Conservation (phyloP, 257 asterid genomes). For the Solanum dulcamara region DNA sequence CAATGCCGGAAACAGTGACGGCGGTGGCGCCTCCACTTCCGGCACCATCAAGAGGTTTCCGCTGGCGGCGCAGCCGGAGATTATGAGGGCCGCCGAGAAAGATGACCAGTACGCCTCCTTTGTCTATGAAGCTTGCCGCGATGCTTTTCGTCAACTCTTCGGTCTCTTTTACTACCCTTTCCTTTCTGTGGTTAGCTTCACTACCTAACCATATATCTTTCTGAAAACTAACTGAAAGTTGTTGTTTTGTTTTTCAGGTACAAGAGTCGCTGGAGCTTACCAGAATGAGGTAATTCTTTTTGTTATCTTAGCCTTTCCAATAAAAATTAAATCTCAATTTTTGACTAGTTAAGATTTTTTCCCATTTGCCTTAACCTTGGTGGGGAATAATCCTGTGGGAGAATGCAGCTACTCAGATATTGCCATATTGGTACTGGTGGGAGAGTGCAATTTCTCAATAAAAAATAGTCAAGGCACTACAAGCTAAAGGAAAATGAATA, state of each 20-base stretch:
- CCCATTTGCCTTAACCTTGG: too few relatives aligned
- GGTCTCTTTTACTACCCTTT: constrained; percentile 10
- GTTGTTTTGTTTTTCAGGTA: constrained; percentile 39
- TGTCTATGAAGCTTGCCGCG: constrained; percentile 95
- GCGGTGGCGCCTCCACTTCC: constrained; percentile 3
- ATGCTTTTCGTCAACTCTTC: constrained; percentile 94
- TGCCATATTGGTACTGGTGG: too few relatives aligned
- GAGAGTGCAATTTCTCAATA: too few relatives aligned
- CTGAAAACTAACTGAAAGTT: neutral
- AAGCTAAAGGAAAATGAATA: too few relatives aligned
- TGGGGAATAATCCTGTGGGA: too few relatives aligned
- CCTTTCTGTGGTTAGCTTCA: neutral
- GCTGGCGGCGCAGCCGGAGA: constrained; percentile 88
- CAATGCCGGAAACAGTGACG: constrained; percentile 26
- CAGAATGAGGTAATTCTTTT: constrained; percentile 71
- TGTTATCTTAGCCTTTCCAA: too few relatives aligned
- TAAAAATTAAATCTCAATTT: too few relatives aligned
- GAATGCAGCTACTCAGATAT: too few relatives aligned
- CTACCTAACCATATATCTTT: neutral
- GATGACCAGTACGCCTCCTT: constrained; percentile 97
- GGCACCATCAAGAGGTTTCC: constrained; percentile 46
- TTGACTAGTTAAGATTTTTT: too few relatives aligned
- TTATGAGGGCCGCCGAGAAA: constrained; percentile 98
- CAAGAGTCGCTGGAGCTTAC: constrained; percentile 76
- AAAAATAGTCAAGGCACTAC: too few relatives aligned